Base-by-base conservation (phyloP, 1,284 basidiomycete genomes). In the Boletus mariae region DNA sequence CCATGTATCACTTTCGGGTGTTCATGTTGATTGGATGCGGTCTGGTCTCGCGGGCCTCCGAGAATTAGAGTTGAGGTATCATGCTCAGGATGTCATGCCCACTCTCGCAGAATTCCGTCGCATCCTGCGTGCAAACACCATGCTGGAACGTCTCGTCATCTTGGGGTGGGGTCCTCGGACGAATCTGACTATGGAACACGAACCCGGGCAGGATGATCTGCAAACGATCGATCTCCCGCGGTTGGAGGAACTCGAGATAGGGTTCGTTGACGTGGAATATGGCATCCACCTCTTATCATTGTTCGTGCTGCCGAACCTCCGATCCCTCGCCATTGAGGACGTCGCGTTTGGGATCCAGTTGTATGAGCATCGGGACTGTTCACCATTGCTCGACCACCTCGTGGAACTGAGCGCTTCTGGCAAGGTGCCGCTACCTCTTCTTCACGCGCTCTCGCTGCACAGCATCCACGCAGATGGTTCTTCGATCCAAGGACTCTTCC, bases 61-160 rank as follows among this genome's bases (percentile, higher is more conserved):
- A n/a, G 68, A 65, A 20, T 64, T 83, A 35, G 75, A 80, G 53
- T 65, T 82, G 58, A 80, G 73, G 57, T 83, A 78, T 55, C 78
- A 80, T 17, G 73, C 81, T 1, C 68, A 59, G 34, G 75, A 80
- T 40, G 78, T 83, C 25, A 74, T 76, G 67, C 81, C 82, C 3
- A 72, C 70, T 6, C 57, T 78, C 45, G 55, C 63, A 0, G 71
- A 80, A 51, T 81, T 83, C 53, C 53, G 59, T 10, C 51, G 58
- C 20, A 75, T 82, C 34, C 60, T 81, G 12, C 35, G 58, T 10
- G 66, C 64, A 1, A 80, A 73, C 55, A 71, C 73, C 4, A 55
- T 63, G 20, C 71, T 83, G 23, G 56, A 66, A 50, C 63, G 63
- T 13, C 71, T 82, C 4, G 63, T 72, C 15, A 72, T 83, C 42